These are phyloP conservation scores for Xylariaceae sp. DNA, from an alignment of 2,329 filamentous ascomycete genomes.

Conservation along the genomic window DNA sequence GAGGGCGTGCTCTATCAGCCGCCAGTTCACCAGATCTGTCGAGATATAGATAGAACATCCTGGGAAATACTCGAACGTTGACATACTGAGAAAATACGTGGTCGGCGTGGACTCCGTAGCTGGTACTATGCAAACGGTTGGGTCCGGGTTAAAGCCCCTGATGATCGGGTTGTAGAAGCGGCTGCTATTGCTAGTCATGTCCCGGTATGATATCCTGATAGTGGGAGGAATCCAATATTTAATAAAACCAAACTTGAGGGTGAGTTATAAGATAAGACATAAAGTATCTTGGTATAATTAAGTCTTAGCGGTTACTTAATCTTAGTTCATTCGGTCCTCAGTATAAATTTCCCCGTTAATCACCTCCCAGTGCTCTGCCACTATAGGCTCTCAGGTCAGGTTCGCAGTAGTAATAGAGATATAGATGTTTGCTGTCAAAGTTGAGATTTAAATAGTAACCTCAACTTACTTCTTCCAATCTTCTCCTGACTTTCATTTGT, in stretches of 20 bases:
- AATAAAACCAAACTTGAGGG: neutral
- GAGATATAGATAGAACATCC: conserved; percentile 66
- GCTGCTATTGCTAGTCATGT: conserved; percentile 1
- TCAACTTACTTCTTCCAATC: no score
- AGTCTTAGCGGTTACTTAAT: neutral
- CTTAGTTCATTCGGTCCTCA: conserved; percentile 16
- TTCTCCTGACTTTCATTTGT: no score
- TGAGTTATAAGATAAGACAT: neutral
- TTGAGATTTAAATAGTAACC: no score
- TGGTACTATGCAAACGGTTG: conserved; percentile 51
- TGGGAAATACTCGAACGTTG: conserved; percentile 67
- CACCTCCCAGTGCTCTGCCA: conserved; percentile 10
- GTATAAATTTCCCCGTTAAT: conserved; percentile 33
- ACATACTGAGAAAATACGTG: conserved; percentile 63
- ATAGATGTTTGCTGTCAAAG: neutral
- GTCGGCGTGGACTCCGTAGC: conserved; percentile 37
- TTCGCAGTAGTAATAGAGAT: neutral
- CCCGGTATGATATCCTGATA: neutral
- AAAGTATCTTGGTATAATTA: neutral
- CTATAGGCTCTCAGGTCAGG: neutral
- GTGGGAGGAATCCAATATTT: neutral
- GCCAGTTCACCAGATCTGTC: conserved; percentile 58
- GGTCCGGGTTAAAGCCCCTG: conserved; percentile 67
- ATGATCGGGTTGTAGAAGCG: conserved; percentile 60
- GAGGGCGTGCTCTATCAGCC: conserved; percentile 58